A percentile compares a stretch with the other conserved stretches of the same genome.
phyloP scores from a whole-genome alignment of 23 red algal species.

The Gracilaria domingensis region DNA sequence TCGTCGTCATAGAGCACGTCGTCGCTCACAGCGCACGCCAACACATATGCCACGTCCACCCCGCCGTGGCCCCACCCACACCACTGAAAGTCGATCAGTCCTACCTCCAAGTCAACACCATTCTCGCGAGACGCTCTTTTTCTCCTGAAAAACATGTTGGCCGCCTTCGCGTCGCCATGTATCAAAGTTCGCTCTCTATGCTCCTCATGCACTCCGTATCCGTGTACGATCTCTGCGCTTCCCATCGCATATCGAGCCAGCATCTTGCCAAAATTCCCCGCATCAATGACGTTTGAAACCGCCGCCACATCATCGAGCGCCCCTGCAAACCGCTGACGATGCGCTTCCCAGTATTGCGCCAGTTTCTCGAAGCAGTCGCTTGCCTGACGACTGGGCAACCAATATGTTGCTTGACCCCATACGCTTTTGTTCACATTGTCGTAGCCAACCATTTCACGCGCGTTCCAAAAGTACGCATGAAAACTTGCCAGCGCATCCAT shows the following conservation, averaged over 20 bases:
- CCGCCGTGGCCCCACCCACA: conserved; percentile 61
- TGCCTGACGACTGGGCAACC: conserved; percentile 61
- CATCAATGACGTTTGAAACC: conserved; percentile 6
- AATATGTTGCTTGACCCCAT: conserved; percentile 68
- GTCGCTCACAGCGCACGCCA: conserved; percentile 27
- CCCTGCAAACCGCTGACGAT: conserved; percentile 15
- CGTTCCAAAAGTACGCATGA: conserved; percentile 78
- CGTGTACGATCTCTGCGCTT: conserved; percentile 40
- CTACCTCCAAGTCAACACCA: conserved; percentile 42
- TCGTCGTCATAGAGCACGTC: conserved; percentile 35
- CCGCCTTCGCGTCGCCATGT: conserved; percentile 76
- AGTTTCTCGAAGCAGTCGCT: conserved; percentile 41
- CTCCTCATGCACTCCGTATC: conserved; percentile 37
- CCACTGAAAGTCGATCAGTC: conserved; percentile 85
- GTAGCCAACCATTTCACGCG: not conserved
- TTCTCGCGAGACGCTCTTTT: not conserved
- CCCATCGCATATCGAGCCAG: conserved; percentile 32
- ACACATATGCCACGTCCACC: conserved; percentile 71
- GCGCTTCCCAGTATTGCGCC: conserved; percentile 45
- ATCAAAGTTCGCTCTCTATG: conserved; percentile 52
- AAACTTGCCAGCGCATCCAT: conserved; percentile 49
- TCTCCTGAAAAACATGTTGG: conserved; percentile 71
- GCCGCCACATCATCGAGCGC: conserved; percentile 25
- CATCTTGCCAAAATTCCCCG: conserved; percentile 16
- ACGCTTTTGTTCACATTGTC: conserved; percentile 34